Percentiles rank a stretch among this genome's conserved stretches.
Conservation (phyloP, 2,329 filamentous ascomycete species). For the Colletotrichum coccodes region DNA sequence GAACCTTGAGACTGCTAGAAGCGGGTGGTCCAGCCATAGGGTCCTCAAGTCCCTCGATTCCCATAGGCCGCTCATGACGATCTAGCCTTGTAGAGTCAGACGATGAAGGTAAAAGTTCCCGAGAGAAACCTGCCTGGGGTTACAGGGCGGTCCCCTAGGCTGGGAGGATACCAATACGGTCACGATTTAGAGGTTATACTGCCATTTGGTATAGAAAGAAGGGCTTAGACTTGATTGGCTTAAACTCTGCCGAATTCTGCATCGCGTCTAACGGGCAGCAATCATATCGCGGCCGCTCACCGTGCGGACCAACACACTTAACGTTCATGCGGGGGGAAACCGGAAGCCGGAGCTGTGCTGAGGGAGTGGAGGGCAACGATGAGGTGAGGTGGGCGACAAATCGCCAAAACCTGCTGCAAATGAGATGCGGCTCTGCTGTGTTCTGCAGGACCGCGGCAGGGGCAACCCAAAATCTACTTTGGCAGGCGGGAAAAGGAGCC, state of each 20-base stretch:
- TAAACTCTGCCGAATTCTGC: not conserved
- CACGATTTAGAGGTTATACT: not conserved
- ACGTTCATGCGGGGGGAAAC: too few species aligned
- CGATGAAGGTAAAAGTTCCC: too few species aligned
- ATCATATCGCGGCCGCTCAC: not conserved
- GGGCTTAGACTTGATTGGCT: not conserved
- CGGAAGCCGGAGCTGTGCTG: not conserved
- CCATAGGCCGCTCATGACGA: not conserved
- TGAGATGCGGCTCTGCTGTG: conserved; percentile 15
- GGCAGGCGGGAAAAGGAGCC: not conserved
- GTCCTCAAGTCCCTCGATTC: too few species aligned
- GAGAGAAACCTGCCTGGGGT: not conserved
- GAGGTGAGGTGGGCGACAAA: not conserved
- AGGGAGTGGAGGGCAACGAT: not conserved
- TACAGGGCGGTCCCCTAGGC: too few species aligned
- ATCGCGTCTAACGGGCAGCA: not conserved
- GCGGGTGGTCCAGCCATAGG: not conserved
- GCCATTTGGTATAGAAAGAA: not conserved
- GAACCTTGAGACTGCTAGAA: not conserved
- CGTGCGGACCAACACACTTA: not conserved
- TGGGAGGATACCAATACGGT: too few species aligned
- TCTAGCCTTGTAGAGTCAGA: too few species aligned
- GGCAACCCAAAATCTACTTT: not conserved
- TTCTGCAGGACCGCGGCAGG: conserved; percentile 2
- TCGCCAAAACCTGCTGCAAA: conserved; percentile 16